Base-by-base conservation (phyloP, 768 basidiomycete species). In the Leccinum disarticulatum region DNA sequence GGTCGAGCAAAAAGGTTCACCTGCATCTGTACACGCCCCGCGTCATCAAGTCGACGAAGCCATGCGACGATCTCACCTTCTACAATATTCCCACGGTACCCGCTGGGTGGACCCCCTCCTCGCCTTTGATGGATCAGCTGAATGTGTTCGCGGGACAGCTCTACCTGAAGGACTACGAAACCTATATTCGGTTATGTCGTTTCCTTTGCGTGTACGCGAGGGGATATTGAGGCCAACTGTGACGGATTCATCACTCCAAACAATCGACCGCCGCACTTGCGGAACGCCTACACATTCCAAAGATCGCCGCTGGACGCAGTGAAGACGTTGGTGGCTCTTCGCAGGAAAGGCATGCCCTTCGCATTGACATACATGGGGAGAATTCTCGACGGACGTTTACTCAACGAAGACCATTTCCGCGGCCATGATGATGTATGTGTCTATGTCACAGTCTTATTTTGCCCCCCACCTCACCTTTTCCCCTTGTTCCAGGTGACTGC, bases 21-120 rank as follows among this genome's bases (percentile, higher is more conserved):
- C 72, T 83, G 13, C 79, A 81, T 59, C 41, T 77, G 5, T 83
- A 83, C 59, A 67, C 79, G 0, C 77, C 81, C 6, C 70, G 78
- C 3, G 68, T 76, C 46, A 72, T 64, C 6, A 61, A 66, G 30
- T 65, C 66, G 4, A 77, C 76, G 74, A 62, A 66, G 27, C 61
- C 77, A 10, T 76, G 76, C 51, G 49, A 51, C 28, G 49, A 51
- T 51, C 49, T 51, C 28, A 2, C 25, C 6, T 51, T 51, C 6
- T 51, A 51, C 9, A 51, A 9, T 17, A 28, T 51, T 9, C 49
- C 49, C 28, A 30, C 50, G 14, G 28, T n/a, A 4, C 27, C 49
- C 9, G 22, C 22, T 22, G 22, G 22, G 22, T 22, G 22, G 22
- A 22, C 22, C 22, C 22, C 22, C 22, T 22, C 22, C 22, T 22